phyloP scores from a whole-genome alignment of 345 rosid genomes.

The Raphanus raphanistrum region DNA sequence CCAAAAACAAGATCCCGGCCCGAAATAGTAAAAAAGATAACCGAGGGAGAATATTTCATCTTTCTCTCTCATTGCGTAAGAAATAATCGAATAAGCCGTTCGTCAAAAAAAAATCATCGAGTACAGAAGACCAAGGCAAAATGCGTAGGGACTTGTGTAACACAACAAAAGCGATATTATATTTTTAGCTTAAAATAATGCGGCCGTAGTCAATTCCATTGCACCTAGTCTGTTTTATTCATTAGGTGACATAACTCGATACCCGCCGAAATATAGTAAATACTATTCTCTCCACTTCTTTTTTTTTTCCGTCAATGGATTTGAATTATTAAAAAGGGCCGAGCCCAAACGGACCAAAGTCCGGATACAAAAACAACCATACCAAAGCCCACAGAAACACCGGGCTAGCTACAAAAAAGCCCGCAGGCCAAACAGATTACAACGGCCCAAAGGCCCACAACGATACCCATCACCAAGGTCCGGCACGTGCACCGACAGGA shows the following conservation, averaged over 20 bases:
- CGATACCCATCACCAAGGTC: no score
- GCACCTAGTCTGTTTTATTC: slow-evolving; percentile 23
- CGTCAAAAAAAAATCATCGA: no score
- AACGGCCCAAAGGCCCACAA: no score
- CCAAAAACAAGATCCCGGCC: neutral
- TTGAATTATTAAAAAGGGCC: no score
- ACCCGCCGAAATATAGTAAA: neutral
- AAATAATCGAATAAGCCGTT: neutral
- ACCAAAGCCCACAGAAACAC: no score
- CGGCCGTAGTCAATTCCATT: slow-evolving; percentile 10
- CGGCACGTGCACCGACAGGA: no score
- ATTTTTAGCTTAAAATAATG: slow-evolving; percentile 12
- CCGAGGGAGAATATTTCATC: neutral
- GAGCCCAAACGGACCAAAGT: no score
- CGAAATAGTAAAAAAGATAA: neutral
- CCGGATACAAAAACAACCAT: no score
- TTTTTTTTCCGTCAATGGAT: no score
- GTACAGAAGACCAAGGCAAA: neutral
- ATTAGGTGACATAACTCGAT: slow-evolving; percentile 7
- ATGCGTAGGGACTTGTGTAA: slow-evolving; percentile 27
- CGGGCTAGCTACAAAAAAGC: no score
- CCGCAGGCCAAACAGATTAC: no score
- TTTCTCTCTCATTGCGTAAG: neutral
- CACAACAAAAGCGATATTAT: neutral
- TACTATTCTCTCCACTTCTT: no score